Evolutionary conservation across 345 rosid species (phyloP).

Genomic region (Stellera chamaejasme): DNA sequence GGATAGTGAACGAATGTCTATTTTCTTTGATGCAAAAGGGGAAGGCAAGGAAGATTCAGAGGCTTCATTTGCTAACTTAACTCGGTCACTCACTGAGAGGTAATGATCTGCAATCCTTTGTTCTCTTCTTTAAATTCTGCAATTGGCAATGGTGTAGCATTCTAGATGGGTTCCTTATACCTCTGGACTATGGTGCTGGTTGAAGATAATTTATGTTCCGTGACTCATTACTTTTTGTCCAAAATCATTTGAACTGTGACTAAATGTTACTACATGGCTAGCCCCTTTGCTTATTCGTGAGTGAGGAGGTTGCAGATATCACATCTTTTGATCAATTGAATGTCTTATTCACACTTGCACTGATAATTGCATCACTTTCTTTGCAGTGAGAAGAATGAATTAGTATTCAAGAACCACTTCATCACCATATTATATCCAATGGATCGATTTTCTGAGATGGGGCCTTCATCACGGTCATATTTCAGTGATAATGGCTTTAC

Average conservation of each 20-base stretch:
- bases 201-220: too few species aligned
- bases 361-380: not conserved
- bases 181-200: too few species aligned
- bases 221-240: too few species aligned
- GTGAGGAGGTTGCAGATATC: too few species aligned
- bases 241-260: too few species aligned
- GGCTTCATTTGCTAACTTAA: conserved; percentile 69
- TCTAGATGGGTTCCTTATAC: too few species aligned
- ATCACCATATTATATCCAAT: conserved; percentile 74
- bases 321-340: not conserved
- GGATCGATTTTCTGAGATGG: conserved; percentile 88
- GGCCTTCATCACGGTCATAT: conserved; percentile 83
- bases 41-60: conserved; percentile 46
- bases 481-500: conserved; percentile 76
- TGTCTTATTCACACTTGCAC: conserved; percentile 12
- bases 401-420: conserved; percentile 61
- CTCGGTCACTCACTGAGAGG: conserved; percentile 80
- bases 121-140: not conserved
- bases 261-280: too few species aligned
- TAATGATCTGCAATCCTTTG: conserved; percentile 6
- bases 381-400: conserved; percentile 75
- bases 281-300: too few species aligned
- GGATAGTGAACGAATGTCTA: conserved; percentile 39
- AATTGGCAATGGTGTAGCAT: not conserved
- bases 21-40: conserved; percentile 44